These are phyloP conservation scores for Thinopyrum elongatum DNA, from an alignment of 176 grass and related monocot species.

Conservation along the genomic window DNA sequence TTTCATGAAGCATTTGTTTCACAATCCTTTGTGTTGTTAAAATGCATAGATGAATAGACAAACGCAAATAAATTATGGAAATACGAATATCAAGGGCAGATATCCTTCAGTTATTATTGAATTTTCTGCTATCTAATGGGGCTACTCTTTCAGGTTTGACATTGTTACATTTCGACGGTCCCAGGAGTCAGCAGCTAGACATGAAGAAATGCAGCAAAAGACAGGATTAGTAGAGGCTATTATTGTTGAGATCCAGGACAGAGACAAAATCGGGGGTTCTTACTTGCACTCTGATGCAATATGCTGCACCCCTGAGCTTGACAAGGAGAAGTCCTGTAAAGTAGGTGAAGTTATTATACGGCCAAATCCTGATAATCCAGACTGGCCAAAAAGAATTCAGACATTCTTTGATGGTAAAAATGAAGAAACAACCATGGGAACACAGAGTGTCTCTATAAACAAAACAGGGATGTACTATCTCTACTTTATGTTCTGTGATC, in stretches of 20 bases:
- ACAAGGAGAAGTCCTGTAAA: slow-evolving; percentile 64
- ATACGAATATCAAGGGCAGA: background rate
- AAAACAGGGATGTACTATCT: slow-evolving; percentile 99
- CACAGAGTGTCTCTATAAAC: slow-evolving; percentile 62
- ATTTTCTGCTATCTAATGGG: slow-evolving; percentile 19
- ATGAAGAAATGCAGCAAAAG: slow-evolving; percentile 90
- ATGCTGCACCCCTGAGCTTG: slow-evolving; percentile 85
- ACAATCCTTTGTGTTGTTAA: background rate
- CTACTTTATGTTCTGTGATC: slow-evolving; percentile 99
- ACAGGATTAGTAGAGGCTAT: slow-evolving; percentile 95
- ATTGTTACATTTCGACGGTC: slow-evolving; percentile 70
- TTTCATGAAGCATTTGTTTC: slow-evolving; percentile 16
- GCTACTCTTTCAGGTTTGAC: slow-evolving; percentile 75
- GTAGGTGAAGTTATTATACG: slow-evolving; percentile 94
- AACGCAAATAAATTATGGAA: background rate
- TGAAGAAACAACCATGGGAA: slow-evolving; percentile 68
- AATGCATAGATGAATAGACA: background rate
- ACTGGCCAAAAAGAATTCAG: slow-evolving; percentile 89
- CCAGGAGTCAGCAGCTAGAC: slow-evolving; percentile 55
- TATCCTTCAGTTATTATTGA: background rate
- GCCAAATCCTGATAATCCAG: slow-evolving; percentile 73
- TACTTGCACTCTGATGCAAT: slow-evolving; percentile 86
- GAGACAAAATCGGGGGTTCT: slow-evolving; percentile 90
- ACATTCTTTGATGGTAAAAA: slow-evolving; percentile 80
- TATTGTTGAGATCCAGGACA: slow-evolving; percentile 93